Evolutionary conservation across 805 yeast species (phyloP), one percentile per base, ranked within the genome.

Genomic region (Wickerhamia fluorescens): DNA sequence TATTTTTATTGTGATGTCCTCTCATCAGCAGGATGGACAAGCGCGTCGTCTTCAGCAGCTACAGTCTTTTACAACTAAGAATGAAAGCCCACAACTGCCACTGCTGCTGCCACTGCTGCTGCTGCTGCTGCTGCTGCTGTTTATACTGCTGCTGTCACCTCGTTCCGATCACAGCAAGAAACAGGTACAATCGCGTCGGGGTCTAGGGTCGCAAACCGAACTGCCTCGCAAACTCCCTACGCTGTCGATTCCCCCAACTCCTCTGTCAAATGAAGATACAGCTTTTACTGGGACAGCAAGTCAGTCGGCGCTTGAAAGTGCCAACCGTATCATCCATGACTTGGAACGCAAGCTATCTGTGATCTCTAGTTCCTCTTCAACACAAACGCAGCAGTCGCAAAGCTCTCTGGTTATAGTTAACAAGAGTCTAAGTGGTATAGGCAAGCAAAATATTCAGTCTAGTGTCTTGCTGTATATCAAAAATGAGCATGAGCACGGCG

Each of bases 391-490:
- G 16, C 47, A 34, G 27, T 41, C 38, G 24, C 41, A 20, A 41
- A 47, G 20, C 34, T 37, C 34, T 6, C 31, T 36, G 7, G 40
- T 38, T 18, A 31, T 40, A n/a, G 30, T 40, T 27, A 31, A 44
- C 37, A 37, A 35, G 28, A 36, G 29, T 28, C 26, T 39, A 27
- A 27, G 29, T 14, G 49, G 50, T 16, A 24, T 45, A 15, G 57
- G 52, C 12, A 48, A 49, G 19, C 49, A 47, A 25, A 51, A 40
- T 23, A 41, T 58, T 24, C 55, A 51, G 33, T 50, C 56, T 32
- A 41, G 46, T 17, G 68, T 63, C 16, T 44, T 63, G 16, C 56
- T 40, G 36, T 60, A 58, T 31, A 56, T 62, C 24, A 48, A 48
- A 16, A 40, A 40, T 28, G 47, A 47, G 32, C 26, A 24, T 16